A percentile compares a stretch with the other conserved stretches of the same genome.
Evolutionary conservation across 176 grass and related monocot species (phyloP).

Genomic region (Leersia perrieri): DNA sequence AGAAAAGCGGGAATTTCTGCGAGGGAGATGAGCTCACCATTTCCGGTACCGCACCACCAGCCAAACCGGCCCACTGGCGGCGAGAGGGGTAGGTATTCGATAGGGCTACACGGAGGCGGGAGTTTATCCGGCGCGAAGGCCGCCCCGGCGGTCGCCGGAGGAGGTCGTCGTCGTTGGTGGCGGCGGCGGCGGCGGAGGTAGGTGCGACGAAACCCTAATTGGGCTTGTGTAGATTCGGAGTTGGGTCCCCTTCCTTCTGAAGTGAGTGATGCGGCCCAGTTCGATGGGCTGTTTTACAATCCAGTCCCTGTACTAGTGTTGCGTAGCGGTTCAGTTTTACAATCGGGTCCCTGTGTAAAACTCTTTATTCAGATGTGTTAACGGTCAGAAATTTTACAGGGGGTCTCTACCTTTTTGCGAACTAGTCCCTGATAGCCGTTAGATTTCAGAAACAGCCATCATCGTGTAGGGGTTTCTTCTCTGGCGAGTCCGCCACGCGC

Average conservation of each 20-base stretch:
- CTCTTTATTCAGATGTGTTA: too few species aligned
- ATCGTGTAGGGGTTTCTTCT: too few species aligned
- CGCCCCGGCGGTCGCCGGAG: not conserved
- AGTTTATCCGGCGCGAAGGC: not conserved
- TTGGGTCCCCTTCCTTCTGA: not conserved
- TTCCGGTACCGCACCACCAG: not conserved
- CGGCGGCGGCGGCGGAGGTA: not conserved
- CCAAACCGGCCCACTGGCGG: not conserved
- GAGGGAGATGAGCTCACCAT: constrained; percentile 25
- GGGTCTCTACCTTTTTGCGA: too few species aligned
- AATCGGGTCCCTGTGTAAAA: too few species aligned
- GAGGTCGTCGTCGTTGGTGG: not conserved
- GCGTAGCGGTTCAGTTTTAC: too few species aligned
- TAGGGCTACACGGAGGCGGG: not conserved
- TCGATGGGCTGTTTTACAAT: not conserved
- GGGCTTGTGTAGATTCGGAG: not conserved
- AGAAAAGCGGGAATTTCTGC: not conserved
- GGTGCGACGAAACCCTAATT: not conserved
- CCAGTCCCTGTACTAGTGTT: not conserved
- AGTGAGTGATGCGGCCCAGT: not conserved
- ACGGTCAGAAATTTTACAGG: too few species aligned
- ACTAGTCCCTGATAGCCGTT: too few species aligned
- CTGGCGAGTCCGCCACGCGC: too few species aligned
- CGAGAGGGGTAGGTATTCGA: not conserved
- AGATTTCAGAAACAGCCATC: too few species aligned